phyloP scores from a whole-genome alignment of 1,284 basidiomycete species.

The Afroboletus lepidellus region DNA sequence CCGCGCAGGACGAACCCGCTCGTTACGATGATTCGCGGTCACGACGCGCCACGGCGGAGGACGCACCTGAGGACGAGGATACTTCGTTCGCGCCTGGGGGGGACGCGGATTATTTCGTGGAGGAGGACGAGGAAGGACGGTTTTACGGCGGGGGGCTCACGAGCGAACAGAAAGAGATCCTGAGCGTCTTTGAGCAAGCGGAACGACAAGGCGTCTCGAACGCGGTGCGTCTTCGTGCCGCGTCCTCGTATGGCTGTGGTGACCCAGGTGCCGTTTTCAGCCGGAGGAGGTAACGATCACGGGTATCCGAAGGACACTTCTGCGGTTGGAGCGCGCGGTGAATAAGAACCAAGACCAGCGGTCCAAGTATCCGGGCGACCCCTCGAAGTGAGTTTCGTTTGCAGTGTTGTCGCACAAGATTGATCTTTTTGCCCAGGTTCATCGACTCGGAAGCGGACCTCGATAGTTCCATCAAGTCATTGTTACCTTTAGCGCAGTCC shows the following conservation, averaged over 20 bases:
- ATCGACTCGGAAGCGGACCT: constrained; percentile 98
- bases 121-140: constrained; percentile 89
- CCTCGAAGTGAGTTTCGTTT: constrained; percentile 65
- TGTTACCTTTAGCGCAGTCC: constrained; percentile 87
- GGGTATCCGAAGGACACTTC: constrained; percentile 71
- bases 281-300: constrained; percentile 66
- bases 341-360: constrained; percentile 95
- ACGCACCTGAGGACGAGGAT: constrained; percentile 51
- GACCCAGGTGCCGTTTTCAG: constrained; percentile 39
- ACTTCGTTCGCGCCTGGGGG: constrained; percentile 73
- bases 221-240: constrained; percentile 51
- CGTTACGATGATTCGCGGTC: constrained; percentile 26
- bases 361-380: constrained; percentile 88
- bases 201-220: constrained; percentile 61
- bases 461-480: constrained; percentile 80
- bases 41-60: constrained; percentile 55
- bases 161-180: constrained; percentile 84
- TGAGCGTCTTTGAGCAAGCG: constrained; percentile 85
- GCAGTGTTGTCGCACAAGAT: neutral
- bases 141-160: constrained; percentile 94
- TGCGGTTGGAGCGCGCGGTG: constrained; percentile 84
- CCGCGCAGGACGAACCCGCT: constrained; percentile 20
- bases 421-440: constrained; percentile 58
- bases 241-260: constrained; percentile 25
- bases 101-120: constrained; percentile 85